These are phyloP conservation scores for Tubosaeta sp. DNA, from an alignment of 768 basidiomycete genomes.

Conservation along the genomic window DNA sequence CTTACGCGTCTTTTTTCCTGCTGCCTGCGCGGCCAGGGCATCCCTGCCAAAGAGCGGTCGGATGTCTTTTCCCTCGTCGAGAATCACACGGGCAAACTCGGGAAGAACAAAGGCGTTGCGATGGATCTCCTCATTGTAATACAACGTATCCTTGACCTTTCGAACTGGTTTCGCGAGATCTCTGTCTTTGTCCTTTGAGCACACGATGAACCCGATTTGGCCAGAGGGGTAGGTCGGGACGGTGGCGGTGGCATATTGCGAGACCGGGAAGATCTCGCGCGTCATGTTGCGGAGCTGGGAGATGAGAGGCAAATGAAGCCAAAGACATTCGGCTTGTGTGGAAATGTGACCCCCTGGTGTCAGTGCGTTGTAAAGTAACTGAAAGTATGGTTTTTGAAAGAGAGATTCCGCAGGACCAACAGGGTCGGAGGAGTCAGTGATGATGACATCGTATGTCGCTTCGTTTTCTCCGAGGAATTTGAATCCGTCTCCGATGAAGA, in stretches of 20 bases:
- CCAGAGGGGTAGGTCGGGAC: constrained; percentile 99
- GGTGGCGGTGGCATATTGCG: constrained; percentile 92
- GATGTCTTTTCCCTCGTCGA: constrained; percentile 70
- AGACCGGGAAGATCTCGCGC: constrained; percentile 67
- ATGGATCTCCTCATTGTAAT: constrained; percentile 86
- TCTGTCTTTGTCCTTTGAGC: constrained; percentile 69
- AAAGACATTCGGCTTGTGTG: constrained; percentile 93
- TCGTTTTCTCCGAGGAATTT: constrained; percentile 90
- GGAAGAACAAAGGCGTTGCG: constrained; percentile 82
- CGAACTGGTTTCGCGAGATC: constrained; percentile 73
- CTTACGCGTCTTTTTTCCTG: constrained; percentile 51
- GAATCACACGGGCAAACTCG: constrained; percentile 76
- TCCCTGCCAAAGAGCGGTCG: constrained; percentile 72
- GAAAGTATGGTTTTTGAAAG: constrained; percentile 97
- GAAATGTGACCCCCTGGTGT: constrained; percentile 88
- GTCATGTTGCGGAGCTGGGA: constrained; percentile 66
- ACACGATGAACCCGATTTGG: constrained; percentile 92
- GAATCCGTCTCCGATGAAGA: constrained; percentile 93
- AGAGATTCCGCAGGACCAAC: constrained; percentile 92
- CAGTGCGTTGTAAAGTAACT: constrained; percentile 87
- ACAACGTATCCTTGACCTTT: constrained; percentile 63
- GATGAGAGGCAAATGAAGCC: constrained; percentile 91
- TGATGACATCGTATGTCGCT: constrained; percentile 90
- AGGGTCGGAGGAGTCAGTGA: constrained; percentile 98
- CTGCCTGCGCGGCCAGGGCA: constrained; percentile 43